phyloP scores from a whole-genome alignment of 1,284 basidiomycete genomes.

The Abortiporus biennis region DNA sequence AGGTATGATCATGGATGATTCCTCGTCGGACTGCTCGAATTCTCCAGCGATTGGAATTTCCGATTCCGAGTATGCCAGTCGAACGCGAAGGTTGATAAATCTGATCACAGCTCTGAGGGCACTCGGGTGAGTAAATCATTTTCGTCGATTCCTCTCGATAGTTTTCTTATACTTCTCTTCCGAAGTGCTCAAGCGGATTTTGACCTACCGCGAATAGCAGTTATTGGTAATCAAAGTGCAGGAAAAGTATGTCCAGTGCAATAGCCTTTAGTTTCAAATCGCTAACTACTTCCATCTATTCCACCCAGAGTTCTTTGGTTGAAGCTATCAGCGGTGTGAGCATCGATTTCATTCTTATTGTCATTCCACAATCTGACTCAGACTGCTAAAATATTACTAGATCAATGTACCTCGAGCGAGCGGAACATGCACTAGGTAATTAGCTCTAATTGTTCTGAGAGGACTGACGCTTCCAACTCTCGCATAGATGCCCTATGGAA shows the following conservation, averaged over 20 bases:
- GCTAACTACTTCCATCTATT: background rate
- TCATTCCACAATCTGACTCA: background rate
- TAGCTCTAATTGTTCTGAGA: background rate
- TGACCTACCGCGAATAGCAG: slow-evolving; percentile 63
- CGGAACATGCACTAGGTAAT: slow-evolving; percentile 62
- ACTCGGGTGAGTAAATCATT: slow-evolving; percentile 7
- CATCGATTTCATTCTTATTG: background rate
- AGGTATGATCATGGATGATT: too few relatives aligned
- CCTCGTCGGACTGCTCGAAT: too few relatives aligned
- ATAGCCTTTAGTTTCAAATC: background rate
- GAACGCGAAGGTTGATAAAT: slow-evolving; percentile 5
- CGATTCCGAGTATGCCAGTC: slow-evolving; percentile 5
- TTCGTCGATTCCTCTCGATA: background rate
- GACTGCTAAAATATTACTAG: slow-evolving; percentile 1
- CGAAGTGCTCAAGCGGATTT: slow-evolving; percentile 62
- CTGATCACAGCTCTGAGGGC: slow-evolving; percentile 11
- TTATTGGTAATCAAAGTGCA: slow-evolving; percentile 37
- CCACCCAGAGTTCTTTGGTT: slow-evolving; percentile 45
- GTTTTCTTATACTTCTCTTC: background rate
- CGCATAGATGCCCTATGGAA: slow-evolving; percentile 65
- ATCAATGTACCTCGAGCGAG: slow-evolving; percentile 60
- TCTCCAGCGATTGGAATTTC: slow-evolving; percentile 3
- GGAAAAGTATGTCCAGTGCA: slow-evolving; percentile 46
- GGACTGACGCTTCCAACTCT: too few relatives aligned
- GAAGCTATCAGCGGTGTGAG: slow-evolving; percentile 58